These are phyloP conservation scores for Blastocystis sp. DNA, from an alignment of 352 stramenopile genomes.

Conservation along the genomic window DNA sequence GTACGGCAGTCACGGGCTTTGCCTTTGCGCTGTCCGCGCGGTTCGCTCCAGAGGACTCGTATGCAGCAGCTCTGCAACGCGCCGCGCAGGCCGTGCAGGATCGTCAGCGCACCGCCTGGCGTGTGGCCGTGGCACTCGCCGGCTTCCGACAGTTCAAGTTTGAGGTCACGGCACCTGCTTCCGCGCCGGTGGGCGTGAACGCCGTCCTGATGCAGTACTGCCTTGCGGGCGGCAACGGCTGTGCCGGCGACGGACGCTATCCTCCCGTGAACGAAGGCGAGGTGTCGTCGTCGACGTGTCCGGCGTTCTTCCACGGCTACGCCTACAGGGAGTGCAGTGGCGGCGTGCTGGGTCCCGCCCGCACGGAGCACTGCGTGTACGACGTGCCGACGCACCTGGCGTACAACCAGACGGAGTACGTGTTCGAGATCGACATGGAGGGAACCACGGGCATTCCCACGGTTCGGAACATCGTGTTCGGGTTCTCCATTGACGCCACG, in stretches of 20 bases:
- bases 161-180: conserved; percentile 17
- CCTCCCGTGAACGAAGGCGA: conserved; percentile 30
- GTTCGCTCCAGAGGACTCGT: no score
- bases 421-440: conserved; percentile 29
- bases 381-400: conserved; percentile 21
- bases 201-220: neutral
- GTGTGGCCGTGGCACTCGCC: neutral
- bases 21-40: no score
- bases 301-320: conserved; percentile 51
- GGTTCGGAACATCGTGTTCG: conserved; percentile 24
- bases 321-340: conserved; percentile 49
- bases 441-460: neutral
- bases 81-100: neutral
- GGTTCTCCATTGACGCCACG: neutral
- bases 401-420: conserved; percentile 20
- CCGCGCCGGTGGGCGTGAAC: conserved; percentile 13
- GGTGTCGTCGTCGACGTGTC: conserved; percentile 33
- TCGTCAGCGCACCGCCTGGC: neutral
- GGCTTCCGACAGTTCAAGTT: conserved; percentile 25
- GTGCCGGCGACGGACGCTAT: conserved; percentile 25
- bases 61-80: no score
- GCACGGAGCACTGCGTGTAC: conserved; percentile 18
- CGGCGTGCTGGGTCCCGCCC: neutral
- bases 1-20: no score
- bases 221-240: neutral